Base-by-base conservation (phyloP, 768 basidiomycete genomes). In the Goffeauzyma gilvescens region DNA sequence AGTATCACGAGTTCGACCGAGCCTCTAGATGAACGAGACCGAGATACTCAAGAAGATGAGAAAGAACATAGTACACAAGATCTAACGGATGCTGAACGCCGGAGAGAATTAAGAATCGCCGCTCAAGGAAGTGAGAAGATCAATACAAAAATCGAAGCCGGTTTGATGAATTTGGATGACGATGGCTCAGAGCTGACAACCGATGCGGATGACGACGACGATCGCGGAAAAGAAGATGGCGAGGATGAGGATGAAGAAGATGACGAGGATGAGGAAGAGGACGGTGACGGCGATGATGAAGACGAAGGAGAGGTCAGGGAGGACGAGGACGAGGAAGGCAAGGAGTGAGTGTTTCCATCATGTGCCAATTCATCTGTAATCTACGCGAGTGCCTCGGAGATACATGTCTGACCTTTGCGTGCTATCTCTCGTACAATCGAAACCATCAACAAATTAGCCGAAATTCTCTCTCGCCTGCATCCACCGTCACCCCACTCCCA, bases 141-240 rank as follows among this genome's bases (percentile, higher is more conserved):
- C n/a, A n/a, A n/a, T n/a, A n/a, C n/a, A n/a, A n/a, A n/a, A n/a
- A n/a, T n/a, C n/a, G n/a, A n/a, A n/a, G n/a, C n/a, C n/a, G n/a
- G n/a, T n/a, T n/a, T n/a, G n/a, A n/a, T n/a, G 31, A 17, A 9
- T 32, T 32, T 17, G 12, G 25, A 13, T 4, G 7, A 10, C 21
- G 12, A 6, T 7, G 40, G 40, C n/a, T 13, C 27, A 3, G 26
- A 28, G 20, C 7, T 39, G 6, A 21, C 26, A n/a, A 18, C 13
- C 28, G 41, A 32, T 5, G 28, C 20, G n/a, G 41, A 39, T 6
- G 41, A 42, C n/a, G 6, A 41, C n/a, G n/a, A n/a, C n/a, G 18
- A 18, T 10, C 9, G 9, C 9, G 28, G 28, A 30, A n/a, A 30
- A n/a, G 22, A 38, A 9, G 37, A 38, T 20, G 30, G 25, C 17